Evolutionary conservation across 805 yeast genomes (phyloP).

Genomic region (Brettanomyces bruxellensis): DNA sequence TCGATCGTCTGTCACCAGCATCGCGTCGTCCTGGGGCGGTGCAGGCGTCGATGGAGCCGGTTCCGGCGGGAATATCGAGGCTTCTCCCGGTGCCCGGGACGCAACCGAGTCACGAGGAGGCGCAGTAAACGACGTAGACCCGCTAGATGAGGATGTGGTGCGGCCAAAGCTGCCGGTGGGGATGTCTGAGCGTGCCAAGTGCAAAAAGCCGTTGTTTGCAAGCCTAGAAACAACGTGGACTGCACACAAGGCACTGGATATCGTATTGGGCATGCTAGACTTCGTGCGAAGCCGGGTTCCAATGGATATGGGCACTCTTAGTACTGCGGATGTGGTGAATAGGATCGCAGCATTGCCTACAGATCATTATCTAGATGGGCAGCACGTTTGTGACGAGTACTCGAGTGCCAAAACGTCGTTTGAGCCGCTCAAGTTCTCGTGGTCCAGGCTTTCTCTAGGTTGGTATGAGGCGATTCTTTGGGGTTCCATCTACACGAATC

Average conservation of each 20-base stretch:
- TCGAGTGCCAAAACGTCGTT: slow-evolving; percentile 31
- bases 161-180: slow-evolving; percentile 49
- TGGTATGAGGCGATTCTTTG: slow-evolving; percentile 69
- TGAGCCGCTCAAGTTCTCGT: slow-evolving; percentile 42
- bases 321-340: slow-evolving; percentile 26
- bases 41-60: too few relatives aligned
- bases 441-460: slow-evolving; percentile 59
- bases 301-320: slow-evolving; percentile 7
- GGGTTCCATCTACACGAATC: slow-evolving; percentile 40
- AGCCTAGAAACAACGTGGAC: slow-evolving; percentile 47
- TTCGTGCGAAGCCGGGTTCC: neutral
- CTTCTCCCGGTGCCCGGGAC: too few relatives aligned
- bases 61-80: too few relatives aligned
- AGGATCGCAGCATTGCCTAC: slow-evolving; percentile 31
- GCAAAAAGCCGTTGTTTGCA: slow-evolving; percentile 42
- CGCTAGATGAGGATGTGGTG: slow-evolving; percentile 29
- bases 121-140: neutral
- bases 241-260: slow-evolving; percentile 35
- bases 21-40: too few relatives aligned
- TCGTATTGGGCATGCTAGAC: slow-evolving; percentile 1
- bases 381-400: slow-evolving; percentile 27
- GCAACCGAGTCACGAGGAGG: too few relatives aligned
- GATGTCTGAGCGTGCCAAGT: slow-evolving; percentile 48
- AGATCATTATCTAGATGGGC: slow-evolving; percentile 4
- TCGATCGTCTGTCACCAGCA: too few relatives aligned